These are phyloP conservation scores for Leccinum holopus DNA, from an alignment of 1,284 basidiomycete genomes.

Conservation along the genomic window DNA sequence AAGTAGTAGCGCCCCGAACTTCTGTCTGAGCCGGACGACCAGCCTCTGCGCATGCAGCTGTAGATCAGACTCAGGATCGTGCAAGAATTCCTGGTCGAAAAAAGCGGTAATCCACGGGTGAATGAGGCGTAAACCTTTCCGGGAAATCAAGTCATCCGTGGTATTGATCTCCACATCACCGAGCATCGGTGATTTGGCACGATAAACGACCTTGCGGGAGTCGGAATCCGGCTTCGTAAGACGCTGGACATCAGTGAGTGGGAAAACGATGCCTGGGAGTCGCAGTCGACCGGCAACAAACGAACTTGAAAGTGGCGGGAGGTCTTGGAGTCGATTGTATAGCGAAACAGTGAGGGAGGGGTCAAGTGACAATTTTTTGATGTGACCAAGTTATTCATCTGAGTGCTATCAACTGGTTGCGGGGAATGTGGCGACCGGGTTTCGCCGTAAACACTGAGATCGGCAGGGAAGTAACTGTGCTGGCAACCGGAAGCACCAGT, in stretches of 20 bases:
- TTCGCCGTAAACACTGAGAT: slow-evolving; percentile 13
- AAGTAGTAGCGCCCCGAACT: slow-evolving; percentile 10
- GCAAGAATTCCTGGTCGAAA: slow-evolving; percentile 1
- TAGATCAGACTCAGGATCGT: neutral
- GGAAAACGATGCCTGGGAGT: slow-evolving; percentile 10
- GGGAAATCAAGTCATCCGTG: neutral
- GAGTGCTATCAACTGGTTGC: neutral
- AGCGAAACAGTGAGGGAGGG: neutral
- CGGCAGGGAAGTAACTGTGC: slow-evolving; percentile 9
- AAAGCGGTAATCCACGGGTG: slow-evolving; percentile 15
- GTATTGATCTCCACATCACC: slow-evolving; percentile 10
- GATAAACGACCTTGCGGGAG: neutral
- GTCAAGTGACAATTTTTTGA: neutral
- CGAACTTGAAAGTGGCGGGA: neutral
- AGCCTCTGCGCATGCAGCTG: neutral
- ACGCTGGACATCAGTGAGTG: neutral
- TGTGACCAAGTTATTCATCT: neutral
- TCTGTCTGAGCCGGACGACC: slow-evolving; percentile 1
- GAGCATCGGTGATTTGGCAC: neutral
- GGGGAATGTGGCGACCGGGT: slow-evolving; percentile 3
- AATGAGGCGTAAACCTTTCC: neutral
- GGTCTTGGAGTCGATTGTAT: neutral
- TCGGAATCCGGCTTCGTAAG: neutral
- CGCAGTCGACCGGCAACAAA: neutral
- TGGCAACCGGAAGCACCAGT: slow-evolving; percentile 5